Evolutionary conservation across 805 yeast genomes (phyloP).

Genomic region (Monosporozyma siamensis): DNA sequence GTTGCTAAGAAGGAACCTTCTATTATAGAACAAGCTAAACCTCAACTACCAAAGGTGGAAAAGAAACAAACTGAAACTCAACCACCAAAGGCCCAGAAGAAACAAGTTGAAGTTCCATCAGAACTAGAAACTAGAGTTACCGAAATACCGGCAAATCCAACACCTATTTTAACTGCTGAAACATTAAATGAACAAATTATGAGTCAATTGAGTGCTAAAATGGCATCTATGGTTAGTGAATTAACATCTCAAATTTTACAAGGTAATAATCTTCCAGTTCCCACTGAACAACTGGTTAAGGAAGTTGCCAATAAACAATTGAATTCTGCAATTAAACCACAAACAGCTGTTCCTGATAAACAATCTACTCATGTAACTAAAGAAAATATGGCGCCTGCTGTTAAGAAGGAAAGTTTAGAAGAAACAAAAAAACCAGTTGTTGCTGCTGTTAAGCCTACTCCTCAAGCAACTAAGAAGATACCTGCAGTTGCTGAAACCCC

Average conservation of each 20-base stretch:
- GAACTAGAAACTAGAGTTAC: too few relatives aligned
- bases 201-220: not conserved
- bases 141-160: not conserved
- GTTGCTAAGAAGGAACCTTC: too few relatives aligned
- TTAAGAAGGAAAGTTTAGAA: too few relatives aligned
- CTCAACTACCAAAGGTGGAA: too few relatives aligned
- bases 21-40: too few relatives aligned
- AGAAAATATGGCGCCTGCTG: too few relatives aligned
- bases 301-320: not conserved
- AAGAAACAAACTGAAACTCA: too few relatives aligned
- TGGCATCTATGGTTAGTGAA: conserved; percentile 2
- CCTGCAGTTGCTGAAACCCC: too few relatives aligned
- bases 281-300: not conserved
- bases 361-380: too few relatives aligned
- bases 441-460: too few relatives aligned
- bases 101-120: not conserved
- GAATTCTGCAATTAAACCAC: not conserved
- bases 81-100: not conserved
- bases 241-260: conserved; percentile 2
- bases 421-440: too few relatives aligned
- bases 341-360: not conserved
- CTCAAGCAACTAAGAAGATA: too few relatives aligned
- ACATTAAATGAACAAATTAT: conserved; percentile 2
- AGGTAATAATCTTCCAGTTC: not conserved
- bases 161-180: not conserved